These are phyloP conservation scores for Xylariales sp. DNA, from an alignment of 2,329 filamentous ascomycete genomes.

Conservation along the genomic window DNA sequence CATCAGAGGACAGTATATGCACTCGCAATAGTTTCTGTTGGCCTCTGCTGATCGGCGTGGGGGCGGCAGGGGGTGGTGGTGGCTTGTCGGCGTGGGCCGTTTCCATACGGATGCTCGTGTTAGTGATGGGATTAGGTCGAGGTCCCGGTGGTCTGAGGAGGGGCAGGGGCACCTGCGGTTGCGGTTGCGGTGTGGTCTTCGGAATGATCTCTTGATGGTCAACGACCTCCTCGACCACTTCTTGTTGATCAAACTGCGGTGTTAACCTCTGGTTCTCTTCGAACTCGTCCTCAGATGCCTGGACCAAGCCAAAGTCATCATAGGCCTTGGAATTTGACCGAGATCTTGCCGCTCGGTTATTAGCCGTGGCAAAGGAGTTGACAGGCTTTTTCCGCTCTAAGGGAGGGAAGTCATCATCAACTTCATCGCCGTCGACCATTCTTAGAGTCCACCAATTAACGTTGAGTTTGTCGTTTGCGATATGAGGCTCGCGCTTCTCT, in stretches of 20 bases:
- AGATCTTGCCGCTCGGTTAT: slow-evolving; percentile 60
- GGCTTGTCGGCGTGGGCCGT: slow-evolving; percentile 53
- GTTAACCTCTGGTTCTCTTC: slow-evolving; percentile 65
- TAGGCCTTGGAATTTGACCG: slow-evolving; percentile 71
- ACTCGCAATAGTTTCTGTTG: slow-evolving; percentile 68
- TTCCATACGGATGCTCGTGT: slow-evolving; percentile 54
- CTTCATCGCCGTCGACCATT: slow-evolving; percentile 80
- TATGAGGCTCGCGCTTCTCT: slow-evolving; percentile 65
- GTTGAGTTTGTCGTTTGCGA: slow-evolving; percentile 63
- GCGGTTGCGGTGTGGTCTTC: slow-evolving; percentile 44
- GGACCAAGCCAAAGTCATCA: slow-evolving; percentile 77
- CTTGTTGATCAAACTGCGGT: slow-evolving; percentile 60
- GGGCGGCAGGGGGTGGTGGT: slow-evolving; percentile 37
- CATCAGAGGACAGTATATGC: slow-evolving; percentile 65
- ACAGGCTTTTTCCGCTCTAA: slow-evolving; percentile 69
- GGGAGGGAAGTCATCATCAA: slow-evolving; percentile 80
- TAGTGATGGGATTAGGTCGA: slow-evolving; percentile 55
- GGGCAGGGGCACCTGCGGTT: slow-evolving; percentile 23
- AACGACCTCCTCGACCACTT: slow-evolving; percentile 30
- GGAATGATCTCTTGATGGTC: slow-evolving; percentile 39
- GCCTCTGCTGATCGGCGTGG: slow-evolving; percentile 45
- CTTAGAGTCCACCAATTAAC: slow-evolving; percentile 79
- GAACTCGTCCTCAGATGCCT: slow-evolving; percentile 64
- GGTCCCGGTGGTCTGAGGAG: slow-evolving; percentile 30
- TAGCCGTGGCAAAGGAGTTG: slow-evolving; percentile 76